Conservation (phyloP, 2,329 filamentous ascomycete species). For the Venturia nashicola region DNA sequence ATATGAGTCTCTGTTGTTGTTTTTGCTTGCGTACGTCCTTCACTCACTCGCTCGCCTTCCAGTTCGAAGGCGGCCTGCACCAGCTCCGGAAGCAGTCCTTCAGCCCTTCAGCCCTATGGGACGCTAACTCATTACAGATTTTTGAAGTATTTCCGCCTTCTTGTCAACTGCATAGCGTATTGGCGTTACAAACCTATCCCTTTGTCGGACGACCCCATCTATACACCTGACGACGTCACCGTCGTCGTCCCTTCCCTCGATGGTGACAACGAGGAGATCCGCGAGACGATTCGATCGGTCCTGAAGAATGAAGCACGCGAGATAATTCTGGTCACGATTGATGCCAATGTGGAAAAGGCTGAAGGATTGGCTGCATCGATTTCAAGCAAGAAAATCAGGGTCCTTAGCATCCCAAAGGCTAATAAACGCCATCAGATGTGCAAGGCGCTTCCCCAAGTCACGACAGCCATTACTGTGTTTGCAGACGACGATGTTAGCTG, state of each 20-base stretch:
- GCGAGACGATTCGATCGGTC: slow-evolving; percentile 68
- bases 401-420: slow-evolving; percentile 69
- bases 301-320: slow-evolving; percentile 56
- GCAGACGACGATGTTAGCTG: slow-evolving; percentile 94
- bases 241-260: slow-evolving; percentile 91
- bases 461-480: slow-evolving; percentile 76
- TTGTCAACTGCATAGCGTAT: slow-evolving; percentile 66
- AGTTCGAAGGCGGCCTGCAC: not conserved
- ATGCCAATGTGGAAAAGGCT: slow-evolving; percentile 60
- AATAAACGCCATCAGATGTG: slow-evolving; percentile 95
- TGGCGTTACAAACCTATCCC: slow-evolving; percentile 88
- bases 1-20: slow-evolving; percentile 1
- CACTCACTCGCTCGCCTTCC: not conserved
- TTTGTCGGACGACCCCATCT: slow-evolving; percentile 67
- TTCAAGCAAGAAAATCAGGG: slow-evolving; percentile 48
- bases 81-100: not conserved
- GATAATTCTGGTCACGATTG: slow-evolving; percentile 78
- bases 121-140: not conserved
- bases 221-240: slow-evolving; percentile 74
- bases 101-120: not conserved
- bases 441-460: slow-evolving; percentile 74
- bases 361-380: slow-evolving; percentile 40
- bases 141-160: slow-evolving; percentile 63
- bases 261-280: slow-evolving; percentile 71
- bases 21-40: slow-evolving; percentile 1